A percentile compares a stretch with the other conserved stretches of the same genome.
phyloP scores from a whole-genome alignment of 345 rosid genomes.

The Dimocarpus longan region DNA sequence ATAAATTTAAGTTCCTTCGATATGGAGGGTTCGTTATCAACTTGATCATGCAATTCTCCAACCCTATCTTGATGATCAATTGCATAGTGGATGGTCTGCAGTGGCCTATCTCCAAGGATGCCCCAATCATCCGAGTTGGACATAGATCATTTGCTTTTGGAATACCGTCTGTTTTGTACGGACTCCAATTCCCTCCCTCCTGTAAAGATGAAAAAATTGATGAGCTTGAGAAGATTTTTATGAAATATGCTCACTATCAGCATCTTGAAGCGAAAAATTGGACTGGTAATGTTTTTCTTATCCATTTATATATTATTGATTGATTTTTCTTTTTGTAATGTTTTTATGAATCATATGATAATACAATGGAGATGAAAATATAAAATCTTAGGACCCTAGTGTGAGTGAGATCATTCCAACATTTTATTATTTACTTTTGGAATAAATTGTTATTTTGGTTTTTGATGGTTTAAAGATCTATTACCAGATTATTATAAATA shows the following conservation, averaged over 20 bases:
- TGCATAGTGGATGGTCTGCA: constrained; percentile 17
- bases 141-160: constrained; percentile 21
- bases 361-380: too few species aligned
- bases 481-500: too few species aligned
- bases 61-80: constrained; percentile 9
- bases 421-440: too few species aligned
- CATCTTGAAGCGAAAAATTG: background rate
- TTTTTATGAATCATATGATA: too few species aligned
- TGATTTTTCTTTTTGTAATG: too few species aligned
- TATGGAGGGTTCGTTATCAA: constrained; percentile 17
- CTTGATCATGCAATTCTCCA: background rate
- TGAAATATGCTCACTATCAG: constrained; percentile 12
- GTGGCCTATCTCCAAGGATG: constrained; percentile 25
- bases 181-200: constrained; percentile 16
- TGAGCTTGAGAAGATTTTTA: constrained; percentile 23
- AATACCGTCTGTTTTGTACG: constrained; percentile 24
- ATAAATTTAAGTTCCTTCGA: background rate
- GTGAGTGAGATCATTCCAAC: too few species aligned
- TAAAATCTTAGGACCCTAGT: too few species aligned
- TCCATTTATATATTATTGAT: background rate
- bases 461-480: too few species aligned
- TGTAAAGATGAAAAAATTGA: constrained; percentile 9
- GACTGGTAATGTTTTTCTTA: background rate
- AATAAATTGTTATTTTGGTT: too few species aligned
- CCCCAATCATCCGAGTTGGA: constrained; percentile 15